Base-by-base conservation (phyloP, 306 rosid species). In the Psophocarpus tetragonolobus region DNA sequence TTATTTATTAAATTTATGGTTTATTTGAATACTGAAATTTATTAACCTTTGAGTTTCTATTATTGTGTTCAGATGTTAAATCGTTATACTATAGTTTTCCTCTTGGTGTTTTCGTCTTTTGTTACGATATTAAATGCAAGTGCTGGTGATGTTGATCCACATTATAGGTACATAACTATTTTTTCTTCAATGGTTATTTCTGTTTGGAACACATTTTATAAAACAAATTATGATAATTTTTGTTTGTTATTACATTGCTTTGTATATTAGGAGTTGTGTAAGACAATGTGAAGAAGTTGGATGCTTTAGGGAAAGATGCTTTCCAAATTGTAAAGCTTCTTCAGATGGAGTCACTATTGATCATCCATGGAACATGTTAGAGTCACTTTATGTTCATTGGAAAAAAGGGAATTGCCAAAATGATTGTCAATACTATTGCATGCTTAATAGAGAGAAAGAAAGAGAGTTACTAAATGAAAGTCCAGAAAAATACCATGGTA, bases 401-500 rank as follows among this genome's bases (percentile, higher is more conserved):
- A 89, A 86, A 71, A 85, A 83, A 60, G 79, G 85, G 88, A 90
- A 85, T 80, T 92, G 96, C 87, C 84, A 61, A 63, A 70, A 88
- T 50, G 90, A 92, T 48, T 90, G 97, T 17, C 87, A 77, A 39
- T 90, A 92, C 76, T 20, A 87, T 53, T 92, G 96, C 80, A 92
- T 92, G 92, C 39, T 89, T 65, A 89, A 87, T 57, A 85, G 83
- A 71, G 96, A 92, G 87, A 75, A 81, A 42, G 89, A 87, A 74
- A 85, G 93, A 83, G 87, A 82, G 79, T 77, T 73, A 56, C 83
- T 61, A 18, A 79, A 84, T 30, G 4, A 69, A 63, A 81, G 29
- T 70, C 93, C 91, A 13, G 86, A 89, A 71, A 89, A 92, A 84
- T 90, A 89, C 80, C 89, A 89, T 81, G 94, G 94, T n/a, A 92